These are phyloP conservation scores for Sugiyamaella boreocaroliniensis DNA, from an alignment of 805 yeast species.

Conservation along the genomic window DNA sequence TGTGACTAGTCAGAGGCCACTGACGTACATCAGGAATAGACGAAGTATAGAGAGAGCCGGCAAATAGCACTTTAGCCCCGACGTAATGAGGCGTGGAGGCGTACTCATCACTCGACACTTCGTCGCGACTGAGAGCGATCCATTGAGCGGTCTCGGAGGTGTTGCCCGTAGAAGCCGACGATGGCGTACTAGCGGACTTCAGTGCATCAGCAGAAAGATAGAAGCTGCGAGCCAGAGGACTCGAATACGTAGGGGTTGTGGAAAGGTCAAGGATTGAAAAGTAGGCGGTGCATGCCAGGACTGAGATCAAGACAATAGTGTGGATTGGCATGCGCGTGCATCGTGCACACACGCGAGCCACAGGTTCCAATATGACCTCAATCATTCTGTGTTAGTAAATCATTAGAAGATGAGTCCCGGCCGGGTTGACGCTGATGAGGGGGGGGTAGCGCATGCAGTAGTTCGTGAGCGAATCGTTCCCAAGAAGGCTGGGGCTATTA, in stretches of 20 bases:
- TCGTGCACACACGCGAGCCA: slow-evolving; percentile 24
- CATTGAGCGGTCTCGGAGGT: slow-evolving; percentile 4
- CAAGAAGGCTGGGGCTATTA: neutral
- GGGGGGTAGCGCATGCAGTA: too few species aligned
- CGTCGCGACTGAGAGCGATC: neutral
- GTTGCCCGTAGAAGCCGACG: neutral
- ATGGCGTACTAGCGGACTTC: slow-evolving; percentile 6
- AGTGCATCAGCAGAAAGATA: slow-evolving; percentile 16
- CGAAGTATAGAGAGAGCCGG: slow-evolving; percentile 16
- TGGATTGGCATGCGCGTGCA: slow-evolving; percentile 86
- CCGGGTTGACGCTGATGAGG: too few species aligned
- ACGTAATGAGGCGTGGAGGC: slow-evolving; percentile 15
- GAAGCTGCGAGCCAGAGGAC: slow-evolving; percentile 17
- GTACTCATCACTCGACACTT: neutral
- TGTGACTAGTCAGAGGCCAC: neutral
- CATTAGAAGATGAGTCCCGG: neutral
- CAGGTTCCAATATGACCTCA: neutral
- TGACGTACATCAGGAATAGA: slow-evolving; percentile 11
- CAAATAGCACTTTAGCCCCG: slow-evolving; percentile 20
- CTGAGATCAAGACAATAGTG: slow-evolving; percentile 61
- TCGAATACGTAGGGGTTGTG: slow-evolving; percentile 23
- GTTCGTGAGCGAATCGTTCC: neutral
- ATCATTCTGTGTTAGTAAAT: neutral
- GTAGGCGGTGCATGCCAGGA: slow-evolving; percentile 75
- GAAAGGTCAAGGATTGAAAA: slow-evolving; percentile 47